Percentiles rank a stretch among this genome's conserved stretches.
Evolutionary conservation across 2,329 filamentous ascomycete genomes (phyloP).

Genomic region (Scedosporium boydii): DNA sequence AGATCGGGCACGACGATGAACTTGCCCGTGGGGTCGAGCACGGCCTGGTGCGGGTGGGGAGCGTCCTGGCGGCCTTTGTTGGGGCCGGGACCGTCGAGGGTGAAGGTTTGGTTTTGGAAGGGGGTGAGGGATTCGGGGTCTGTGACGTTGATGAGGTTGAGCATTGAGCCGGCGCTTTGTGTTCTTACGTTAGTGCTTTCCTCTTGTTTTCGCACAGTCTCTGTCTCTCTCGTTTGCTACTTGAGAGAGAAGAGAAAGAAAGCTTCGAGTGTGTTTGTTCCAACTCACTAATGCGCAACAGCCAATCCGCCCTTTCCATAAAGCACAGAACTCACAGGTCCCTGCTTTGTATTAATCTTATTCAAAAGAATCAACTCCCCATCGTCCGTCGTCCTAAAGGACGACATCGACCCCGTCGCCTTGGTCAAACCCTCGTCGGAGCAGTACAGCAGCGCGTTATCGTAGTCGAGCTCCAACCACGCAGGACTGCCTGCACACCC

Average conservation of each 20-base stretch:
- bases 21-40: slow-evolving; percentile 54
- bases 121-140: slow-evolving; percentile 24
- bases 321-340: slow-evolving; percentile 32
- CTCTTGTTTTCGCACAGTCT: neutral
- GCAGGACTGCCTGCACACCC: slow-evolving; percentile 45
- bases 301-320: slow-evolving; percentile 26
- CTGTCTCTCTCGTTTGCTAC: neutral
- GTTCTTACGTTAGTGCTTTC: neutral
- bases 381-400: slow-evolving; percentile 25
- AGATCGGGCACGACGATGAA: slow-evolving; percentile 59
- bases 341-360: slow-evolving; percentile 22
- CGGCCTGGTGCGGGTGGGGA: slow-evolving; percentile 54
- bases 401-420: slow-evolving; percentile 37
- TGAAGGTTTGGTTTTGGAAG: slow-evolving; percentile 29
- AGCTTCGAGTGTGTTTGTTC: neutral
- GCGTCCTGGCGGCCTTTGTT: slow-evolving; percentile 40
- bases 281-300: slow-evolving; percentile 35
- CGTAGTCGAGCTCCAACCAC: slow-evolving; percentile 49
- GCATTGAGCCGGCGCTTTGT: slow-evolving; percentile 26
- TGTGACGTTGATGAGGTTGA: slow-evolving; percentile 35
- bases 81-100: slow-evolving; percentile 25
- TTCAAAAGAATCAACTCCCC: slow-evolving; percentile 29
- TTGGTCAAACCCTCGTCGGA: slow-evolving; percentile 44
- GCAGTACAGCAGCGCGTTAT: slow-evolving; percentile 45
- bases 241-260: neutral